These are phyloP conservation scores for Pseudomonodictys pantanalensis DNA, from an alignment of 495 filamentous ascomycete genomes.

Conservation along the genomic window DNA sequence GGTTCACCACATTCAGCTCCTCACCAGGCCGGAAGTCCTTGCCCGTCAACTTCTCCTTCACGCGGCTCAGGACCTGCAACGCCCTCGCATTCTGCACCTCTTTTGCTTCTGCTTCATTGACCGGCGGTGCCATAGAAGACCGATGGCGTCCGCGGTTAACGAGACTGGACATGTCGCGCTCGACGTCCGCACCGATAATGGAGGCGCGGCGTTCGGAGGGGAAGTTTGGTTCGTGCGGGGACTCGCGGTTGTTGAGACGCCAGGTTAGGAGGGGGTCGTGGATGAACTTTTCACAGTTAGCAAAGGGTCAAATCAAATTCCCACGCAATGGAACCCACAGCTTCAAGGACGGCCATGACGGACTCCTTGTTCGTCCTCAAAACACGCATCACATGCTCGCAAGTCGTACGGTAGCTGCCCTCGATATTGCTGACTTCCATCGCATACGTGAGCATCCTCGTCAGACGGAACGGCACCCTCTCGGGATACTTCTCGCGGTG, in stretches of 20 bases:
- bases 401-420: slow-evolving; percentile 94
- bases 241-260: slow-evolving; percentile 85
- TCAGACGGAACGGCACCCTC: slow-evolving; percentile 93
- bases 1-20: slow-evolving; percentile 79
- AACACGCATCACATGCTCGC: slow-evolving; percentile 97
- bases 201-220: slow-evolving; percentile 70
- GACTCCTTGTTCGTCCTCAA: slow-evolving; percentile 95
- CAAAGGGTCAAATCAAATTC: not conserved
- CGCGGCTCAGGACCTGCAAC: slow-evolving; percentile 83
- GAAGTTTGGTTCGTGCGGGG: slow-evolving; percentile 74
- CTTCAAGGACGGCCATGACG: slow-evolving; percentile 96
- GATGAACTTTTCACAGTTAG: slow-evolving; percentile 68
- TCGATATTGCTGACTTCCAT: slow-evolving; percentile 99
- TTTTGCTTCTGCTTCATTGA: slow-evolving; percentile 48
- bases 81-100: slow-evolving; percentile 93
- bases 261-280: slow-evolving; percentile 97
- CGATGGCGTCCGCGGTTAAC: not conserved
- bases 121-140: slow-evolving; percentile 1
- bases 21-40: slow-evolving; percentile 63
- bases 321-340: slow-evolving; percentile 58
- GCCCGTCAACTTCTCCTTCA: slow-evolving; percentile 90
- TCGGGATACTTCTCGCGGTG: slow-evolving; percentile 99
- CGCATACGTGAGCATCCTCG: slow-evolving; percentile 96
- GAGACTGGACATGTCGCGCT: slow-evolving; percentile 36
- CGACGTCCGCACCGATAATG: slow-evolving; percentile 54